phyloP scores from a whole-genome alignment of 2,329 filamentous ascomycete species.

The Fusarium sp. region DNA sequence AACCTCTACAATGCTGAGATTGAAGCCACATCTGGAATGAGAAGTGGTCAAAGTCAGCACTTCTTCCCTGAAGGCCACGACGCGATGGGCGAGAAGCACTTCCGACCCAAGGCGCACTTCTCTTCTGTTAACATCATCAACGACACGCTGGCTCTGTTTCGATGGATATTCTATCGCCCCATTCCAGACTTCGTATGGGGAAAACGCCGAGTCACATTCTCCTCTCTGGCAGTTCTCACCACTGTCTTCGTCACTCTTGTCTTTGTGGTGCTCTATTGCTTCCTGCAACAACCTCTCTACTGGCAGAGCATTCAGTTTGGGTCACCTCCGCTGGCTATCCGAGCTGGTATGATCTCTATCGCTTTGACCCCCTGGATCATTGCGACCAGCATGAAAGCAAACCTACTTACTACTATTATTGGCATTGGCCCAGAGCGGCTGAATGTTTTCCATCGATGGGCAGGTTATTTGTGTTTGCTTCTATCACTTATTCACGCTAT shows the following conservation, averaged over 20 bases:
- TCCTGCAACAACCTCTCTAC: slow-evolving; percentile 88
- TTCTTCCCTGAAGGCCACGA: slow-evolving; percentile 78
- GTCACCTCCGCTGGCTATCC: slow-evolving; percentile 87
- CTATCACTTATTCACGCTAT: slow-evolving; percentile 85
- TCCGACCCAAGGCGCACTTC: slow-evolving; percentile 75
- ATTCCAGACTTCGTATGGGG: slow-evolving; percentile 78
- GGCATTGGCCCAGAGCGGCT: slow-evolving; percentile 92
- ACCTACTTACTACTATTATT: slow-evolving; percentile 83
- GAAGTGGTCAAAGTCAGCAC: slow-evolving; percentile 68
- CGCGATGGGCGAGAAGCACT: slow-evolving; percentile 63
- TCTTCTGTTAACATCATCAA: slow-evolving; percentile 81
- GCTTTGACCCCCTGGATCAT: slow-evolving; percentile 94
- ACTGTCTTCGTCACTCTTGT: slow-evolving; percentile 74
- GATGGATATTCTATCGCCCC: slow-evolving; percentile 90
- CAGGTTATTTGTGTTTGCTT: slow-evolving; percentile 85
- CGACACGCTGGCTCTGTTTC: slow-evolving; percentile 81
- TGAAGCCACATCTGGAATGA: slow-evolving; percentile 58
- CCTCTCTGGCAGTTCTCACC: slow-evolving; percentile 77
- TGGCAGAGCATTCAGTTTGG: slow-evolving; percentile 88
- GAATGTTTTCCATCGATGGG: slow-evolving; percentile 94
- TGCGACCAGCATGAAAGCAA: slow-evolving; percentile 90
- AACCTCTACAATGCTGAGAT: slow-evolving; percentile 63
- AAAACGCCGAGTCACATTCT: slow-evolving; percentile 79
- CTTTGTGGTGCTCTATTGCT: slow-evolving; percentile 84
- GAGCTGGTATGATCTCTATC: slow-evolving; percentile 91